Base-by-base conservation (phyloP, 164 flowering plant genomes). In the Magnolia changhungtana region DNA sequence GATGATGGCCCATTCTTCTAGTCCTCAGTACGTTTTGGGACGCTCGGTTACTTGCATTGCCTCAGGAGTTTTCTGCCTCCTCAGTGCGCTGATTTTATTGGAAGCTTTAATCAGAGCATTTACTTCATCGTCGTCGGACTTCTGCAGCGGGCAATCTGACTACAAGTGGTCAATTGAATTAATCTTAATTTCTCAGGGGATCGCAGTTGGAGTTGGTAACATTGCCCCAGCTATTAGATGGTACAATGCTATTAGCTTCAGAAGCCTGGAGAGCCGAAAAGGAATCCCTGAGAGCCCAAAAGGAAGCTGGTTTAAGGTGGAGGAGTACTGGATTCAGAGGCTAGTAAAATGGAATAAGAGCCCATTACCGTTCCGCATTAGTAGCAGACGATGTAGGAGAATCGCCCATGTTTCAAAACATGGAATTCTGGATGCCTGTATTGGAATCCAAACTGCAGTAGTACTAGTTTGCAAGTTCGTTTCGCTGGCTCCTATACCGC, bases 1-100 rank as follows among this genome's bases (percentile, higher is more conserved):
- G 90, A 81, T 84, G 85, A 90, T 90, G 91, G 89, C 90, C 49
- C 85, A 83, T 63, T 85, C 91, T 8, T 45, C 81, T 50, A 81
- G 80, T 77, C 91, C 89, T 11, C 91, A 89, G 68, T 87, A 89
- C 69, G 93, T 88, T 66, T 67, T 85, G 72, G 91, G 81, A 16
- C 84, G 91, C 10, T 88, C 83, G 0, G 90, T 79, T 23, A 85
- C 85, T 0, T 86, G 88, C 74, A 80, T 86, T 23, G 88, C 91
- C 55, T 83, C 89, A 0, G 91, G 91, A 50, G 87, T 86, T 3
- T 50, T 86, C 49, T 86, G 88, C 72, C 81, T 89, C 16, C 51
- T 91, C 8, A 69, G 85, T 72, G 79, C 88, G 13, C 8, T 78
- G 58, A 78, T 75, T 59, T 77, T 88, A n/a, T 84, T 84, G 49